Base-by-base conservation (phyloP, 768 basidiomycete genomes). In the Pholiota molesta region DNA sequence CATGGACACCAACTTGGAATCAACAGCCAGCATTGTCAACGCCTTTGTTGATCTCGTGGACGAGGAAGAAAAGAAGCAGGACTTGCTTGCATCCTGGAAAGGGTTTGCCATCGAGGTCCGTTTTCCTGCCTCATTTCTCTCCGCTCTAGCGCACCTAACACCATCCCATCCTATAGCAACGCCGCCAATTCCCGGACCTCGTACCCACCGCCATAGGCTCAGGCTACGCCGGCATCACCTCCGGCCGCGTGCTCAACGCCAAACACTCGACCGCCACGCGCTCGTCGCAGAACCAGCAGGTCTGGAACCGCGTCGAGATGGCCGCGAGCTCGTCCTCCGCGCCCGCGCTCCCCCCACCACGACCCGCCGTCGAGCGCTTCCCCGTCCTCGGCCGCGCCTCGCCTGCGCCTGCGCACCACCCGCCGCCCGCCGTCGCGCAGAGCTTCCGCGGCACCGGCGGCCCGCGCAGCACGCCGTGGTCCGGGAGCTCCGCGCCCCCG, bases 231-330 rank as follows among this genome's bases (percentile, higher is more conserved):
- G 90, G 88, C 0, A 90, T 95, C 63, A 81, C 92, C 3, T 86
- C 88, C 26, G 94, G 94, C 5, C 87, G 92, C 3, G 89, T 94
- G 35, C 79, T 97, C 59, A 92, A 91, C 66, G 92, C 89, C 37
- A 95, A 95, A 72, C 84, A 92, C 61, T 83, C 85, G 1, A 91
- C 91, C 0, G 79, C 84, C 1, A 76, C 85, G 0, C 81, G 85
- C 9, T 82, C 86, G 1, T 81, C 85, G 11, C 77, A 81, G 29
- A 86, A 89, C 2, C 80, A 89, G 55, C 84, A 89, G 62, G 83
- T 97, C 0, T 94, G 85, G 88, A 93, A 95, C 65, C 87, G 95
- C 16, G 94, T 97, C 26, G 95, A 93, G 7, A 85, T 84, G 62
- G 95, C 93, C 0, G 95, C 94, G 9, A 73, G 78, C 23, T 80